Conservation (phyloP, 2,329 filamentous ascomycete species). For the Amauroascus niger region DNA sequence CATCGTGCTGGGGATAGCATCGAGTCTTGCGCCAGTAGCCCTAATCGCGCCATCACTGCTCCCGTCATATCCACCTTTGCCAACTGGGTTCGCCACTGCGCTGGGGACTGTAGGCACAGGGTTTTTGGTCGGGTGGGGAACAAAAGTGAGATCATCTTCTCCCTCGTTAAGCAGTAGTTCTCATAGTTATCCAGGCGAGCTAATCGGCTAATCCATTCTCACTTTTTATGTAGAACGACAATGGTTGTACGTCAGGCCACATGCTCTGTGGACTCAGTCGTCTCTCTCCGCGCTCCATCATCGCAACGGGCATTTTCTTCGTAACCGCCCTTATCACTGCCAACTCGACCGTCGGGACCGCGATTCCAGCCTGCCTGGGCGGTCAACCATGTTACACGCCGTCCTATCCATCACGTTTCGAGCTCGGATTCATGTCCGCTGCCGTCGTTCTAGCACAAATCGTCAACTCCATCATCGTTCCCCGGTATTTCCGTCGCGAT, state of each 20-base stretch:
- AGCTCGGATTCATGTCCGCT: constrained; percentile 29
- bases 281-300: constrained; percentile 41
- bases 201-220: background rate
- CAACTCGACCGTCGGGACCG: constrained; percentile 26
- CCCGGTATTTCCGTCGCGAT: constrained; percentile 24
- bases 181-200: background rate
- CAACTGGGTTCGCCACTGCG: constrained; percentile 28
- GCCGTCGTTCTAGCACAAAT: constrained; percentile 25
- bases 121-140: constrained; percentile 43
- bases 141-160: constrained; percentile 36
- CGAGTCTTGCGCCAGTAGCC: constrained; percentile 37
- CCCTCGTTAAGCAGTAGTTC: too few relatives aligned
- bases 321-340: constrained; percentile 36
- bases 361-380: constrained; percentile 33
- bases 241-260: constrained; percentile 47
- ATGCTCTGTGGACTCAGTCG: constrained; percentile 47
- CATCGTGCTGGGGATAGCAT: constrained; percentile 40
- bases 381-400: constrained; percentile 40
- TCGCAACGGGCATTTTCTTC: constrained; percentile 41
- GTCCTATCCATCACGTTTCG: constrained; percentile 33
- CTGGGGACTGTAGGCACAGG: constrained; percentile 36
- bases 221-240: constrained; percentile 30
- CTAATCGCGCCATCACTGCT: constrained; percentile 38
- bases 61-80: constrained; percentile 34
- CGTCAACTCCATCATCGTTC: constrained; percentile 29